A percentile compares a stretch with the other conserved stretches of the same genome.
Conservation (phyloP, 2,329 filamentous ascomycete species). For the Curvularia sp. region DNA sequence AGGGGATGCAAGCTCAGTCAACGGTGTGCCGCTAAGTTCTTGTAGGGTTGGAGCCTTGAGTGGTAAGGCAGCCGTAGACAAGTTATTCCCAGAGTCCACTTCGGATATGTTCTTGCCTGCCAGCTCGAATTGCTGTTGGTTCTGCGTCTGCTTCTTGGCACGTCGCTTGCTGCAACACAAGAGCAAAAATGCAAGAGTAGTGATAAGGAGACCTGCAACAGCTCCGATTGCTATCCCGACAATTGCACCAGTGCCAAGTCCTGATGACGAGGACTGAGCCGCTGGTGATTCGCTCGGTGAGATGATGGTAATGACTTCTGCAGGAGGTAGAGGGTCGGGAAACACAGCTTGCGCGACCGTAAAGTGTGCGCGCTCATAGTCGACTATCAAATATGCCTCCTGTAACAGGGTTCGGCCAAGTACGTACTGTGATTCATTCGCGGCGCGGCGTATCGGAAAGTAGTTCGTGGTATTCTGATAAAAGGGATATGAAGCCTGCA, state of each 20-base stretch:
- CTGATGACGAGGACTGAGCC: conserved; percentile 12
- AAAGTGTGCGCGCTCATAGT: conserved; percentile 58
- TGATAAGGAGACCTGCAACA: conserved; percentile 26
- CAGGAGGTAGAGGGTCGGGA: conserved; percentile 40
- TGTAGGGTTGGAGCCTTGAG: conserved; percentile 29
- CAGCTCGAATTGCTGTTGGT: conserved; percentile 31
- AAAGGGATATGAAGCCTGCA: conserved; percentile 59
- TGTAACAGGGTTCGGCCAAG: conserved; percentile 73
- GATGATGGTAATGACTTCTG: conserved; percentile 39
- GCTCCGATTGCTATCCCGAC: conserved; percentile 44
- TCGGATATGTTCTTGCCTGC: conserved; percentile 32
- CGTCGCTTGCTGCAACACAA: conserved; percentile 29
- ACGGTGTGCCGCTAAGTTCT: conserved; percentile 37
- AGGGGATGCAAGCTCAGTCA: conserved; percentile 35
- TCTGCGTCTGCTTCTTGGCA: conserved; percentile 2
- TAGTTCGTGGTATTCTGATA: conserved; percentile 69
- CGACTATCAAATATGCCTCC: conserved; percentile 63
- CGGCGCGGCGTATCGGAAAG: conserved; percentile 69
- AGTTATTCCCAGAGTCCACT: conserved; percentile 18
- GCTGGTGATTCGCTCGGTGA: conserved; percentile 15
- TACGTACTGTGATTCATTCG: conserved; percentile 63
- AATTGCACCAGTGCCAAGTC: conserved; percentile 40
- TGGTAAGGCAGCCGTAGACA: conserved; percentile 7
- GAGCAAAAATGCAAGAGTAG: conserved; percentile 31
- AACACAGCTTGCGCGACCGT: conserved; percentile 53